Evolutionary conservation across 2,329 filamentous ascomycete genomes (phyloP).

Genomic region (Penicillium sp.): DNA sequence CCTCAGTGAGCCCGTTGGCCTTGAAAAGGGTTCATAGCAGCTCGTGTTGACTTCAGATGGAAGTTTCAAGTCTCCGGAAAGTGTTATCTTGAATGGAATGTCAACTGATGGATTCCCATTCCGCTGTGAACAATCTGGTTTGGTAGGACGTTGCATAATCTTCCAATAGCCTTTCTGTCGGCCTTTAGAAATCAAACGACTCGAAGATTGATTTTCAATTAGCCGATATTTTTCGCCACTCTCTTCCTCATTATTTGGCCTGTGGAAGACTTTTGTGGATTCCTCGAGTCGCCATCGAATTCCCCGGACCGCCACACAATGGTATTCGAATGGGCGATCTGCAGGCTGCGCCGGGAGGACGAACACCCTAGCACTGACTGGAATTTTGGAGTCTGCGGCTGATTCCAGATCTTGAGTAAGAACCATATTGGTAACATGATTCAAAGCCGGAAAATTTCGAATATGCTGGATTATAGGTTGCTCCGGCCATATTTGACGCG

Average conservation of each 20-base stretch:
- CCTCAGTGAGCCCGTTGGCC: neutral
- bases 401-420: neutral
- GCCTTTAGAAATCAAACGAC: constrained; percentile 1
- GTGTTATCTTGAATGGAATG: neutral
- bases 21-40: neutral
- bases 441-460: neutral
- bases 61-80: neutral
- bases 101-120: neutral
- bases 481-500: neutral
- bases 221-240: neutral
- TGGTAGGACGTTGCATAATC: neutral
- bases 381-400: neutral
- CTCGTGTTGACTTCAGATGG: neutral
- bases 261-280: neutral
- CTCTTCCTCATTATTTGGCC: neutral
- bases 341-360: neutral
- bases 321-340: neutral
- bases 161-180: constrained; percentile 7
- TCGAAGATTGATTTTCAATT: neutral
- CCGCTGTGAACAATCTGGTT: neutral
- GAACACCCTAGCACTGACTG: neutral
- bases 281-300: constrained; percentile 8
- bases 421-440: constrained; percentile 1
- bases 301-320: constrained; percentile 1
- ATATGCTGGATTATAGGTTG: neutral